These are phyloP conservation scores for Colletotrichum zoysiae DNA, from an alignment of 2,329 filamentous ascomycete genomes.

Conservation along the genomic window DNA sequence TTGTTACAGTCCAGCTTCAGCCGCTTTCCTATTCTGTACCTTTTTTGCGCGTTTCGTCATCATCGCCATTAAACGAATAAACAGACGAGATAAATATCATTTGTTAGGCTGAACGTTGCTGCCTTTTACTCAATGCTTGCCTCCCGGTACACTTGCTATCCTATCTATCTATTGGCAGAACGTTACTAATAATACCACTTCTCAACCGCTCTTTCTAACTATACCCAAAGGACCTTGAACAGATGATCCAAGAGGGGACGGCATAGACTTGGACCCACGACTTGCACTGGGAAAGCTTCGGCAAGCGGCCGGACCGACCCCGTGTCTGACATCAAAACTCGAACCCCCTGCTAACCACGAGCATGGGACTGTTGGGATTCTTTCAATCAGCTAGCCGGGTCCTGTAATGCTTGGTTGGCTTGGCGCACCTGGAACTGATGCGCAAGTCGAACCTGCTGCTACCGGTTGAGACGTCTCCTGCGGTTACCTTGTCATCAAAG, in stretches of 20 bases:
- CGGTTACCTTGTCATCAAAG: not conserved
- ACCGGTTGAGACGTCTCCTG: slow-evolving; percentile 29
- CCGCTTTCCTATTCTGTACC: not conserved
- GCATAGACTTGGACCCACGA: not conserved
- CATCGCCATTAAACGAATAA: slow-evolving; percentile 14
- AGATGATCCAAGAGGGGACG: not conserved
- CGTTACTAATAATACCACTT: too few species aligned
- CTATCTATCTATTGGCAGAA: not conserved
- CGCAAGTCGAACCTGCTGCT: not conserved
- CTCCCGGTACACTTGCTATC: not conserved
- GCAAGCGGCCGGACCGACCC: not conserved
- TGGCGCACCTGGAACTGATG: not conserved
- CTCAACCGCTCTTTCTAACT: not conserved
- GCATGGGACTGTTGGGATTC: slow-evolving; percentile 13
- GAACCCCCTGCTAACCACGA: slow-evolving; percentile 8
- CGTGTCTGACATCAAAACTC: slow-evolving; percentile 7
- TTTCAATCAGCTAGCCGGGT: not conserved
- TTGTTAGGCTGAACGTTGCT: slow-evolving; percentile 1
- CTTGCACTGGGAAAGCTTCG: not conserved
- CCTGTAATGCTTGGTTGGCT: not conserved
- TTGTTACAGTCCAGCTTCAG: slow-evolving; percentile 3
- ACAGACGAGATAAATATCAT: slow-evolving; percentile 26
- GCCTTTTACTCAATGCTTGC: not conserved
- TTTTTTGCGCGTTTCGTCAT: not conserved
- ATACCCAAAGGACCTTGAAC: not conserved